These are phyloP conservation scores for Cytidiella melzeri DNA, from an alignment of 768 basidiomycete species.

Conservation along the genomic window DNA sequence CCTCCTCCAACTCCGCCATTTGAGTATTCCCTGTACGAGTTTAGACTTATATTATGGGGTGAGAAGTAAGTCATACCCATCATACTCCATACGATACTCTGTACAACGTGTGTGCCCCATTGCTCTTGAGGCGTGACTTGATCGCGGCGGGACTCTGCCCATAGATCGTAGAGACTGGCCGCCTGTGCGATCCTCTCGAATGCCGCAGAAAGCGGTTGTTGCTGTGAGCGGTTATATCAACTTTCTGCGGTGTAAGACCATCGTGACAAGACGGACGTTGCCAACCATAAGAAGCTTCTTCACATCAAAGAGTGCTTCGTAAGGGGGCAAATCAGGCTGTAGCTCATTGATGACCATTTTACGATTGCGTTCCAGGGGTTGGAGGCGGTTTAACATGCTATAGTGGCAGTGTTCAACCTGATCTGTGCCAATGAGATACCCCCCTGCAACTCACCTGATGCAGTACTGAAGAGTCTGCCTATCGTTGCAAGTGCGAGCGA, in stretches of 20 bases:
- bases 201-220: slow-evolving; percentile 62
- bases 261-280: slow-evolving; percentile 36
- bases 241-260: slow-evolving; percentile 2
- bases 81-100: slow-evolving; percentile 66
- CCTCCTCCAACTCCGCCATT: slow-evolving; percentile 61
- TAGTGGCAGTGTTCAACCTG: not conserved
- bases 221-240: slow-evolving; percentile 33
- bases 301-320: slow-evolving; percentile 73
- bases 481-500: slow-evolving; percentile 70
- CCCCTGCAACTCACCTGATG: slow-evolving; percentile 54
- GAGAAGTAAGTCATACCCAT: slow-evolving; percentile 40
- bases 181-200: slow-evolving; percentile 67
- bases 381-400: slow-evolving; percentile 71
- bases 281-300: slow-evolving; percentile 66
- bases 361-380: slow-evolving; percentile 39
- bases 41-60: no score
- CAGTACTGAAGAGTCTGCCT: slow-evolving; percentile 72
- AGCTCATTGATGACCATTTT: slow-evolving; percentile 62
- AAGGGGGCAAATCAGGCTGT: slow-evolving; percentile 68
- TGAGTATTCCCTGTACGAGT: slow-evolving; percentile 59
- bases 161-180: slow-evolving; percentile 63
- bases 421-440: not conserved
- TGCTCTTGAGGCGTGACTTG: slow-evolving; percentile 50
- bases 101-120: slow-evolving; percentile 69
- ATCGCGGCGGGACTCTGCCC: slow-evolving; percentile 52